Conservation (phyloP, 768 basidiomycete species). For the Dentipellis sp. region DNA sequence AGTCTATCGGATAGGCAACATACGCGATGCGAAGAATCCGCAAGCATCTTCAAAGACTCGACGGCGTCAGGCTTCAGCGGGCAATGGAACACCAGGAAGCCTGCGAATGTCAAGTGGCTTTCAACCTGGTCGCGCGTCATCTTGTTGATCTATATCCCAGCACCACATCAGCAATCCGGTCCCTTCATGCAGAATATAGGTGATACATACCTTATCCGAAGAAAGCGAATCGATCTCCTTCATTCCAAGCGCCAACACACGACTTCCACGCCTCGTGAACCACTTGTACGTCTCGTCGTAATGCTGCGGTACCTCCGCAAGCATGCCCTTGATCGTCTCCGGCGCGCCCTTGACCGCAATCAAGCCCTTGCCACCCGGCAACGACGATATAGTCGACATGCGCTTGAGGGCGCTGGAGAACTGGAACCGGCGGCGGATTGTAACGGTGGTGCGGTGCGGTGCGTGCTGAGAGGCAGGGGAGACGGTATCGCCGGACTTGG, state of each 20-base stretch:
- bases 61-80: slow-evolving; percentile 93
- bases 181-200: neutral
- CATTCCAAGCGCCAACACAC: slow-evolving; percentile 85
- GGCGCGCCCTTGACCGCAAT: slow-evolving; percentile 93
- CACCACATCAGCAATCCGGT: neutral
- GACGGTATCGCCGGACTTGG: slow-evolving; percentile 49
- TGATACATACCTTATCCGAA: slow-evolving; percentile 52
- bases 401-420: slow-evolving; percentile 97
- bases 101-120: slow-evolving; percentile 72
- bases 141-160: slow-evolving; percentile 65
- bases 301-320: slow-evolving; percentile 54
- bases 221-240: slow-evolving; percentile 72
- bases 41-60: slow-evolving; percentile 84
- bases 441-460: slow-evolving; percentile 49
- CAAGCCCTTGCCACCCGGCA: slow-evolving; percentile 49
- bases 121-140: slow-evolving; percentile 79
- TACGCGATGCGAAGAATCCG: slow-evolving; percentile 94
- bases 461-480: slow-evolving; percentile 42
- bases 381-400: slow-evolving; percentile 84
- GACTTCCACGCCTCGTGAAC: slow-evolving; percentile 87
- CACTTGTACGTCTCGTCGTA: slow-evolving; percentile 96
- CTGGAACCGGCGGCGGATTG: slow-evolving; percentile 88
- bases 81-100: slow-evolving; percentile 98
- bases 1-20: slow-evolving; percentile 21
- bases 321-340: slow-evolving; percentile 91